Evolutionary conservation across 2,329 filamentous ascomycete species (phyloP), one percentile per base, ranked within the genome.

Genomic region (Didymella sp.): DNA sequence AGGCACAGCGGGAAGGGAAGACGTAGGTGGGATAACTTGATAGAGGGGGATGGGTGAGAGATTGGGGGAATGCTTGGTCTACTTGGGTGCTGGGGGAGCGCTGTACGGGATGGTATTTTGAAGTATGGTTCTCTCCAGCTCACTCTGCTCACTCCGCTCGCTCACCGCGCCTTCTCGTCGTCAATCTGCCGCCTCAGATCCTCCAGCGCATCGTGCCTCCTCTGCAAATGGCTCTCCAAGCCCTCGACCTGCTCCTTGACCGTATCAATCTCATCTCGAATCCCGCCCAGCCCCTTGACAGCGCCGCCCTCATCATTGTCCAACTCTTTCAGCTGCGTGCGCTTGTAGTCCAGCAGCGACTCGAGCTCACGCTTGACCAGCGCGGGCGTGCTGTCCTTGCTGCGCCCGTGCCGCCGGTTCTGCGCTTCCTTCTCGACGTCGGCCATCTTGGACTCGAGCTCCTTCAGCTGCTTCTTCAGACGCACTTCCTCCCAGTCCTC

Each of bases 401-500:
- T 85, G 64, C 84, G 84, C 70, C 71, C 80, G 68, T 75, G 82
- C 75, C 77, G 71, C 43, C 82, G 83, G 55, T 86, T 82, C 58
- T 85, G 84, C 0, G 88, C 87, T 40, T 87, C 86, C 55, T 87
- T 84, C 78, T 96, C 92, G 1, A 96, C 89, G 56, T 89, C 88
- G 31, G 88, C 87, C 60, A 97, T 89, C 81, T 96, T 96, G 54
- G 89, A 85, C 69, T 99, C 93, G 25, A 99, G 81, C 68, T 98
- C 94, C 22, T 87, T 84, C 28, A 99, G 85, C 77, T 98, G 92
- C 74, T 95, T 93, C 83, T 96, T 94, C 63, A 99, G 83, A 51
- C 93, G 86, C 41, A 98, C 95, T 77, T 98, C 95, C 77, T 99
- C 95, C 92, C 95, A 98, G 74, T 99, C 95, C 70, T 88, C 87